These are phyloP conservation scores for Canavalia gladiata DNA, from an alignment of 306 rosid species.

Conservation along the genomic window DNA sequence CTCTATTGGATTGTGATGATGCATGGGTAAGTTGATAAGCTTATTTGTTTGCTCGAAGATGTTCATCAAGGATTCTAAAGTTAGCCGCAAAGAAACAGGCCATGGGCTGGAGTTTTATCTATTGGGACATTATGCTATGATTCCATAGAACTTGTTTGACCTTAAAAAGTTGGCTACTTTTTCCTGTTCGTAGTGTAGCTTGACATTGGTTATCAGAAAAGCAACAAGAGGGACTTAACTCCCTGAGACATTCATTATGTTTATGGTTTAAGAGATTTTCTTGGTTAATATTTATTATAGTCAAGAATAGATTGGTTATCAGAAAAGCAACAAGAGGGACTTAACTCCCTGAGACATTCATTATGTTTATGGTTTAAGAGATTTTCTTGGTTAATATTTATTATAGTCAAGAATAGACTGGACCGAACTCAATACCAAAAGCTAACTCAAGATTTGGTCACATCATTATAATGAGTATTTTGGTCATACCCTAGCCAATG, in stretches of 20 bases:
- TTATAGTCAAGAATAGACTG: too few species aligned
- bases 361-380: background rate
- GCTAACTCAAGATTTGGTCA: too few species aligned
- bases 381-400: slow-evolving; percentile 8
- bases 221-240: slow-evolving; percentile 7
- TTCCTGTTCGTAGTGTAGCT: background rate
- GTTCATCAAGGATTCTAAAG: slow-evolving; percentile 1
- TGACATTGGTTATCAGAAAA: background rate
- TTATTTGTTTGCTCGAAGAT: slow-evolving; percentile 29
- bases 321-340: slow-evolving; percentile 6
- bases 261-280: background rate
- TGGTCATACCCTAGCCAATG: too few species aligned
- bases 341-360: slow-evolving; percentile 8
- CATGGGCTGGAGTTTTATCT: slow-evolving; percentile 4
- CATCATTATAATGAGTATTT: too few species aligned
- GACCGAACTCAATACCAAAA: too few species aligned
- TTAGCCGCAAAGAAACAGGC: slow-evolving; percentile 3
- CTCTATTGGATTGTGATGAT: slow-evolving; percentile 11
- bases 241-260: background rate
- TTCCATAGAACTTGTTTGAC: slow-evolving; percentile 11
- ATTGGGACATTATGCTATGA: slow-evolving; percentile 4
- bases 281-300: background rate
- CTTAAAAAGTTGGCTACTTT: background rate
- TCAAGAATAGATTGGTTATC: background rate
- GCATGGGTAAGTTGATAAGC: slow-evolving; percentile 13